phyloP scores from a whole-genome alignment of 2,329 filamentous ascomycete species.

The Aquanectria penicillioides region DNA sequence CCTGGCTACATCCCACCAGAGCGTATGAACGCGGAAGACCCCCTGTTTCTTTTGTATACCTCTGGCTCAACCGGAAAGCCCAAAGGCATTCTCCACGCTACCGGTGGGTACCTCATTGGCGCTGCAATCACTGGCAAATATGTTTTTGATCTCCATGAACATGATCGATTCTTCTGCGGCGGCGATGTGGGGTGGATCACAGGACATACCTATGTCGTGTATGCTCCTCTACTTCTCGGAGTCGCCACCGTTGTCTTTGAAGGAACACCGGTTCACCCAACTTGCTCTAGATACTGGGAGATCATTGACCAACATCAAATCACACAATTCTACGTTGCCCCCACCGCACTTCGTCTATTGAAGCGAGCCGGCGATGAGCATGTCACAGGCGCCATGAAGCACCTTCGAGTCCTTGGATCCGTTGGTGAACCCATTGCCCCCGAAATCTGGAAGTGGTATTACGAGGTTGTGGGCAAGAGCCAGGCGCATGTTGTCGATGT shows the following conservation, averaged over 20 bases:
- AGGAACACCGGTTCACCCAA: conserved; percentile 91
- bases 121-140: conserved; percentile 93
- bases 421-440: conserved; percentile 97
- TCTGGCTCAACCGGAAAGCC: conserved; percentile 96
- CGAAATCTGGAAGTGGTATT: conserved; percentile 98
- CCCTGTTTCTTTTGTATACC: conserved; percentile 93
- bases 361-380: conserved; percentile 92
- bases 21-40: conserved; percentile 87
- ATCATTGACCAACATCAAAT: conserved; percentile 90
- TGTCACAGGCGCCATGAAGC: conserved; percentile 78
- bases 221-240: conserved; percentile 87
- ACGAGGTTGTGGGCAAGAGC: conserved; percentile 87
- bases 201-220: conserved; percentile 95
- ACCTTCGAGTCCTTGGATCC: conserved; percentile 85
- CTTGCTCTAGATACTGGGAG: conserved; percentile 96
- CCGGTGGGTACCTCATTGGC: conserved; percentile 86
- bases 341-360: conserved; percentile 85
- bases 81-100: conserved; percentile 96
- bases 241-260: conserved; percentile 93
- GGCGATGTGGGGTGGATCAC: conserved; percentile 98
- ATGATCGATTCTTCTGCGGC: conserved; percentile 91
- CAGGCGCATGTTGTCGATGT: conserved; percentile 91
- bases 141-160: conserved; percentile 93
- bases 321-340: conserved; percentile 95
- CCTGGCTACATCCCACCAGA: conserved; percentile 88